Evolutionary conservation across 1,139 yeast species (phyloP).

Genomic region (Suhomyces choctaworum): DNA sequence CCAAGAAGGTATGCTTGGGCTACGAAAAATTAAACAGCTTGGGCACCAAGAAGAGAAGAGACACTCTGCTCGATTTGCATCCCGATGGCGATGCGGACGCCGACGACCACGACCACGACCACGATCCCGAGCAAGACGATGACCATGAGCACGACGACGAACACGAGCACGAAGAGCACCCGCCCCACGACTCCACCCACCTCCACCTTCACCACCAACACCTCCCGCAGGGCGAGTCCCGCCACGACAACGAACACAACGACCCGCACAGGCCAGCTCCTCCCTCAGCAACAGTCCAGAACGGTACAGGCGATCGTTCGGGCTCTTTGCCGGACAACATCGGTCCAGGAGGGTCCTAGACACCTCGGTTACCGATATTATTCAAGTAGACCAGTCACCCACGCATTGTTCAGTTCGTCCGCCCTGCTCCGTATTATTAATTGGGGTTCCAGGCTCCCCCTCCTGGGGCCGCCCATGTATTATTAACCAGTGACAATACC

Average conservation of each 20-base stretch:
- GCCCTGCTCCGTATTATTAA: conserved; percentile 4
- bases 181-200: no score
- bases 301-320: conserved; percentile 11
- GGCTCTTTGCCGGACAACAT: conserved; percentile 2
- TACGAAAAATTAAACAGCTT: conserved; percentile 42
- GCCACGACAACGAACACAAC: neutral
- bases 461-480: conserved; percentile 2
- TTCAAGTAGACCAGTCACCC: conserved; percentile 9
- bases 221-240: conserved; percentile 1
- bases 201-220: neutral
- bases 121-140: conserved; percentile 2
- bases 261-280: neutral
- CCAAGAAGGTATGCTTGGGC: conserved; percentile 68
- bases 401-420: conserved; percentile 8
- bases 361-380: conserved; percentile 13
- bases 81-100: conserved; percentile 9
- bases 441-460: conserved; percentile 2
- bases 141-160: neutral
- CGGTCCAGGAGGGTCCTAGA: conserved; percentile 8
- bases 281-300: neutral
- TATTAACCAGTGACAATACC: conserved; percentile 4
- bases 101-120: conserved; percentile 7
- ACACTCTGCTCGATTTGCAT: conserved; percentile 15
- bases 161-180: no score
- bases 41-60: conserved; percentile 15